phyloP scores from a whole-genome alignment of 257 asterid genomes.

The Forsythia suspensa region DNA sequence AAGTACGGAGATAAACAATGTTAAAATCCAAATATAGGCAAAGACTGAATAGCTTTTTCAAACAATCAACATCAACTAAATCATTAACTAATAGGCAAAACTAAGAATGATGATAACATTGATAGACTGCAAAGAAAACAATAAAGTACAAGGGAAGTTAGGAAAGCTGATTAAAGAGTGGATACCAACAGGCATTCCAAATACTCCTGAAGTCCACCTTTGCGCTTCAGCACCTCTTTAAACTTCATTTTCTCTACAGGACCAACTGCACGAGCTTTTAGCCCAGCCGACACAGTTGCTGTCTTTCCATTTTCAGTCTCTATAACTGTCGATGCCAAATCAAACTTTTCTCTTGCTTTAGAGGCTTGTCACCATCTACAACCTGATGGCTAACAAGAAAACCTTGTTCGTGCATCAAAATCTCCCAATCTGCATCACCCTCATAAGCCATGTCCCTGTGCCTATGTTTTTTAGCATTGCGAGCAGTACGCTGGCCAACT shows the following conservation, averaged over 20 bases:
- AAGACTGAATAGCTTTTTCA: constrained; percentile 21
- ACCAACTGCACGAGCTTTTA: constrained; percentile 81
- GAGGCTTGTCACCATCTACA: constrained; percentile 36
- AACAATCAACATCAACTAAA: constrained; percentile 1
- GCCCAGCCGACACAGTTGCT: constrained; percentile 87
- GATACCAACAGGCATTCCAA: constrained; percentile 84
- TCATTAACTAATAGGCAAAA: constrained; percentile 12
- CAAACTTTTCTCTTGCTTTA: constrained; percentile 53
- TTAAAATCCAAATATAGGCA: constrained; percentile 7
- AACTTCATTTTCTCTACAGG: constrained; percentile 89
- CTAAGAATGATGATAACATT: constrained; percentile 17
- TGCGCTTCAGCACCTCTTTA: constrained; percentile 87
- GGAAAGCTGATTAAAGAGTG: constrained; percentile 16
- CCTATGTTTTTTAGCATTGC: constrained; percentile 73
- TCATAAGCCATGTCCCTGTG: constrained; percentile 97
- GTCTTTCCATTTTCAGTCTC: constrained; percentile 70
- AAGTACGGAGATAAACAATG: constrained; percentile 12
- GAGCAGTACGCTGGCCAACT: constrained; percentile 64
- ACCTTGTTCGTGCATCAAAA: constrained; percentile 72
- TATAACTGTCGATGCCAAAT: constrained; percentile 34
- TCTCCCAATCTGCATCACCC: constrained; percentile 97
- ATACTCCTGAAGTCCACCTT: constrained; percentile 94
- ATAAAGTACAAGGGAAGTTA: constrained; percentile 16
- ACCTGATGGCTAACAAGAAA: constrained; percentile 50
- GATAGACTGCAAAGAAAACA: not conserved